These are phyloP conservation scores for Cystofilobasidium macerans DNA, from an alignment of 768 basidiomycete genomes.

Conservation along the genomic window DNA sequence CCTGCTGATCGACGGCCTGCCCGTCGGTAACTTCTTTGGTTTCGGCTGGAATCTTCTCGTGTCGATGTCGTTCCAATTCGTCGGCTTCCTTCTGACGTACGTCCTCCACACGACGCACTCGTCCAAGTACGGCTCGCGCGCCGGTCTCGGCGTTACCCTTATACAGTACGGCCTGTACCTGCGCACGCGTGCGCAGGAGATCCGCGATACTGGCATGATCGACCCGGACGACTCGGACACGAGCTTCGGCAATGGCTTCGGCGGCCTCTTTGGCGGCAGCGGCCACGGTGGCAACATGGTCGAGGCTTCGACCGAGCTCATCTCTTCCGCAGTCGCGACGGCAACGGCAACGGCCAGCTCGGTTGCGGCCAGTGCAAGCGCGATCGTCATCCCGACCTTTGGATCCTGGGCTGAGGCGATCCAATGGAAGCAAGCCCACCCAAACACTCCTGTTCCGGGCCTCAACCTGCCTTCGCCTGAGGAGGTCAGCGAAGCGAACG, in stretches of 20 bases:
- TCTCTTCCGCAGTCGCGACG: conserved; percentile 4
- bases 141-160: conserved; percentile 86
- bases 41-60: conserved; percentile 70
- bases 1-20: conserved; percentile 76
- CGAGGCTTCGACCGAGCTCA: not conserved
- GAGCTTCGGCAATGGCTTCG: conserved; percentile 12
- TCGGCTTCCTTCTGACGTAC: conserved; percentile 70
- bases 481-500: conserved; percentile 47
- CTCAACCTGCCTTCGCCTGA: conserved; percentile 32
- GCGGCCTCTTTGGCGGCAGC: conserved; percentile 31
- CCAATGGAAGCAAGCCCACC: conserved; percentile 30
- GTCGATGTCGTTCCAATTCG: conserved; percentile 93
- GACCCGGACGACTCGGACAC: conserved; percentile 31
- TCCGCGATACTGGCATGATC: conserved; percentile 34
- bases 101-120: conserved; percentile 75
- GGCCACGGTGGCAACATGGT: conserved; percentile 26
- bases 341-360: conserved; percentile 4
- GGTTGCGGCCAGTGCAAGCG: not conserved
- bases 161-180: conserved; percentile 85
- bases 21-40: conserved; percentile 72
- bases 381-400: conserved; percentile 22
- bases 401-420: not conserved
- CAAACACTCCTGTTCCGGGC: conserved; percentile 28
- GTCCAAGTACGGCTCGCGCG: conserved; percentile 82
- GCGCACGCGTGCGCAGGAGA: conserved; percentile 44